Evolutionary conservation across 768 basidiomycete species (phyloP).

Genomic region (Psilocybe cubensis): DNA sequence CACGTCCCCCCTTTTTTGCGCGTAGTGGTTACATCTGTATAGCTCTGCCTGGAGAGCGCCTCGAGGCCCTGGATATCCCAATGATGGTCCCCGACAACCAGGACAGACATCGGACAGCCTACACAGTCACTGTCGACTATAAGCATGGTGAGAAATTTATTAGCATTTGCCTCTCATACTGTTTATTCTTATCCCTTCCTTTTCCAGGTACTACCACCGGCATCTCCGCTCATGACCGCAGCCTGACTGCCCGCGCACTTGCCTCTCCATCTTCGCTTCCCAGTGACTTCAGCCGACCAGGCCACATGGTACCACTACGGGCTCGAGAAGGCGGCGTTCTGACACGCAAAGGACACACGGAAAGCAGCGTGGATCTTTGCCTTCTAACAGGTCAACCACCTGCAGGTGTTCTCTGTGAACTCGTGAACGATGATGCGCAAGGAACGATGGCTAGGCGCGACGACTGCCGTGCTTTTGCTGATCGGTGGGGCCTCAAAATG

Average conservation of each 20-base stretch:
- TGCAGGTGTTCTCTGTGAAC: slow-evolving; percentile 90
- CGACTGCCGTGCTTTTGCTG: slow-evolving; percentile 90
- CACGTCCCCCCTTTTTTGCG: slow-evolving; percentile 1
- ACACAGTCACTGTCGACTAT: slow-evolving; percentile 95
- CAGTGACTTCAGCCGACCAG: slow-evolving; percentile 87
- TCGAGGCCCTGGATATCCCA: slow-evolving; percentile 79
- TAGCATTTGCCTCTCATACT: slow-evolving; percentile 11
- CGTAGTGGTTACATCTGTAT: slow-evolving; percentile 96
- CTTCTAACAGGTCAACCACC: slow-evolving; percentile 65
- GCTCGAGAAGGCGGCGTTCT: slow-evolving; percentile 86
- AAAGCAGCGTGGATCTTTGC: slow-evolving; percentile 89
- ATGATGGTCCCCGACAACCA: slow-evolving; percentile 95
- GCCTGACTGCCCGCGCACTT: slow-evolving; percentile 83
- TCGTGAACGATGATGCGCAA: slow-evolving; percentile 88
- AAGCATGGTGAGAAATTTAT: slow-evolving; percentile 64
- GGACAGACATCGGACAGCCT: slow-evolving; percentile 91
- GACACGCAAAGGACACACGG: slow-evolving; percentile 92
- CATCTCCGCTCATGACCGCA: slow-evolving; percentile 95
- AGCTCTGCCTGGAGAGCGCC: slow-evolving; percentile 74
- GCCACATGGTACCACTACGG: slow-evolving; percentile 93
- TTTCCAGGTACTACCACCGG: slow-evolving; percentile 86
- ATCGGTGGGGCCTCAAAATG: slow-evolving; percentile 89
- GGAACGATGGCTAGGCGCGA: slow-evolving; percentile 96
- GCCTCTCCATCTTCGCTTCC: slow-evolving; percentile 60
- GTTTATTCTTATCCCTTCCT: slow-evolving; percentile 11